A percentile compares a stretch with the other conserved stretches of the same genome.
phyloP scores from a whole-genome alignment of 371 early-diverging fungal species.

The Mucor sp. region DNA sequence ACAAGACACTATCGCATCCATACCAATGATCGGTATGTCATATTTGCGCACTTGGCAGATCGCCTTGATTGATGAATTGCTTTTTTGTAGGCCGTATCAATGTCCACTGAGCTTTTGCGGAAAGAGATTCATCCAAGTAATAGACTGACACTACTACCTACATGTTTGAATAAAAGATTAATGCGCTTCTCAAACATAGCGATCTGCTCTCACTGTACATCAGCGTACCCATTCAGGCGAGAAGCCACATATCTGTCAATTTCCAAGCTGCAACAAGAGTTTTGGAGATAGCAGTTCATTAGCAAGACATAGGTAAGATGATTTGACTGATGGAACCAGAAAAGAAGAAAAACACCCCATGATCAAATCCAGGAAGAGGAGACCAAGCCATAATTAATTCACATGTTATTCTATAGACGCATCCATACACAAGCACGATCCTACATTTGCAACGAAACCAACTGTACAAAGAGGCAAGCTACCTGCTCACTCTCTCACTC shows the following conservation, averaged over 20 bases:
- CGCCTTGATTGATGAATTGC: not conserved
- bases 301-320: slow-evolving; percentile 10
- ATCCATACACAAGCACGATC: slow-evolving; percentile 19
- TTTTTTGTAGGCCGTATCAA: slow-evolving; percentile 22
- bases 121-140: slow-evolving; percentile 37
- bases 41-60: not conserved
- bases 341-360: not conserved
- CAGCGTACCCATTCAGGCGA: slow-evolving; percentile 72
- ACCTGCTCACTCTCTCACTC: not conserved
- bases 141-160: not conserved
- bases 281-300: slow-evolving; percentile 34
- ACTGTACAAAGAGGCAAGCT: slow-evolving; percentile 10
- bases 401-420: slow-evolving; percentile 7
- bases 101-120: slow-evolving; percentile 23
- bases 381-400: not conserved
- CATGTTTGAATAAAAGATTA: not conserved
- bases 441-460: not conserved
- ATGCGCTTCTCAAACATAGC: not conserved
- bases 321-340: not conserved
- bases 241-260: slow-evolving; percentile 65
- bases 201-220: slow-evolving; percentile 10
- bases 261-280: slow-evolving; percentile 62
- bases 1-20: slow-evolving; percentile 34
- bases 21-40: slow-evolving; percentile 26
- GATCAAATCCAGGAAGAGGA: not conserved